Percentiles rank a stretch among this genome's conserved stretches.
phyloP scores from a whole-genome alignment of 2,329 filamentous ascomycete species.

The Talaromyces pinophilus region DNA sequence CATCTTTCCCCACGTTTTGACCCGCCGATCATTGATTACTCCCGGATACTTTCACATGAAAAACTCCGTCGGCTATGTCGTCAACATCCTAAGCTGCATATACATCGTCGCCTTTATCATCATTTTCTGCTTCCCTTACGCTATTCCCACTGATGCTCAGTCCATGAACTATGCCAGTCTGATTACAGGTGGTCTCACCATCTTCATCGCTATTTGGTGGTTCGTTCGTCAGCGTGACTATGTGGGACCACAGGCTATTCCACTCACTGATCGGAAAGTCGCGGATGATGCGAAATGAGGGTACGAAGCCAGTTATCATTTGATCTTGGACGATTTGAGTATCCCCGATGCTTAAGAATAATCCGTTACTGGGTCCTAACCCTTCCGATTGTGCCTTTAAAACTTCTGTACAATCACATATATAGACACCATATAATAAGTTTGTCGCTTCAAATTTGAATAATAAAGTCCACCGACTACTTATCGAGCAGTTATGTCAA shows the following conservation, averaged over 20 bases:
- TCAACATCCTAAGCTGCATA: conserved; percentile 55
- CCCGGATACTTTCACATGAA: conserved; percentile 56
- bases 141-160: conserved; percentile 47
- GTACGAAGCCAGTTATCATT: not conserved
- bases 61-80: conserved; percentile 50
- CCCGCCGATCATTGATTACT: conserved; percentile 54
- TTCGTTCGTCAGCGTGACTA: conserved; percentile 38
- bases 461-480: not conserved
- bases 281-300: conserved; percentile 35
- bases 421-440: not conserved
- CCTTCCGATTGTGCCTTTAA: too few species aligned
- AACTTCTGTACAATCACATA: not conserved
- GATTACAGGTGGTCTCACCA: conserved; percentile 55
- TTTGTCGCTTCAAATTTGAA: not conserved
- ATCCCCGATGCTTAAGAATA: not conserved
- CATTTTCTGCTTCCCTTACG: conserved; percentile 62
- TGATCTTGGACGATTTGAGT: not conserved
- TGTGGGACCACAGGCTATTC: conserved; percentile 40
- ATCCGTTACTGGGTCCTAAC: not conserved
- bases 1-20: conserved; percentile 55
- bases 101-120: conserved; percentile 59
- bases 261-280: conserved; percentile 37
- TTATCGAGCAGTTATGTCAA: too few species aligned
- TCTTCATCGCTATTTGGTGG: conserved; percentile 53
- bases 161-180: conserved; percentile 59